Percentiles rank a stretch among this genome's conserved stretches.
These are phyloP conservation scores for Elsinoe fawcettii DNA, from an alignment of 2,329 filamentous ascomycete species.

Conservation along the genomic window DNA sequence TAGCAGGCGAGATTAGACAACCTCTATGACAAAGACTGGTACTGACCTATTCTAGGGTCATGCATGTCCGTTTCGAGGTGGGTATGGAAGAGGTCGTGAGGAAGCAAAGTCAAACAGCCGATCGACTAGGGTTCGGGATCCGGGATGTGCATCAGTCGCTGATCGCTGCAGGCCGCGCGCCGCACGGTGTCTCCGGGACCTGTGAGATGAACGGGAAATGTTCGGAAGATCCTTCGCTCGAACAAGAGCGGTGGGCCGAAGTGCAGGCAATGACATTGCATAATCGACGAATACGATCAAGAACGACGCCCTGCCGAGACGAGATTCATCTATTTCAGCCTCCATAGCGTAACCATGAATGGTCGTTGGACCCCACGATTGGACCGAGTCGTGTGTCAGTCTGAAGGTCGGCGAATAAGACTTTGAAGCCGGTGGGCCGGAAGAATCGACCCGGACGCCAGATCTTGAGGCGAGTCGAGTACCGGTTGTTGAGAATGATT, in stretches of 20 bases:
- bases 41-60: background rate
- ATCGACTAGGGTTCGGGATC: conserved; percentile 9
- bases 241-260: background rate
- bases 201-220: background rate
- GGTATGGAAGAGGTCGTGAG: background rate
- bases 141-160: conserved; percentile 11
- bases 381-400: background rate
- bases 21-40: background rate
- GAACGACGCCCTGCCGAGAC: background rate
- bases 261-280: background rate
- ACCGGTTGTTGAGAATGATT: background rate
- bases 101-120: conserved; percentile 11
- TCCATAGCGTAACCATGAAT: background rate
- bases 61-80: background rate
- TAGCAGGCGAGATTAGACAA: background rate
- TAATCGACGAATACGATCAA: background rate
- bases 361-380: background rate
- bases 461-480: conserved; percentile 3
- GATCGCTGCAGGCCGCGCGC: conserved; percentile 2
- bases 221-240: background rate
- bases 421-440: background rate
- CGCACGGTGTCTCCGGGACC: background rate
- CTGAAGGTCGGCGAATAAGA: background rate
- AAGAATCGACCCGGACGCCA: conserved; percentile 3
- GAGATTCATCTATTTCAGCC: background rate